These are phyloP conservation scores for Clitopilus hobsonii DNA, from an alignment of 768 basidiomycete genomes.

Conservation along the genomic window DNA sequence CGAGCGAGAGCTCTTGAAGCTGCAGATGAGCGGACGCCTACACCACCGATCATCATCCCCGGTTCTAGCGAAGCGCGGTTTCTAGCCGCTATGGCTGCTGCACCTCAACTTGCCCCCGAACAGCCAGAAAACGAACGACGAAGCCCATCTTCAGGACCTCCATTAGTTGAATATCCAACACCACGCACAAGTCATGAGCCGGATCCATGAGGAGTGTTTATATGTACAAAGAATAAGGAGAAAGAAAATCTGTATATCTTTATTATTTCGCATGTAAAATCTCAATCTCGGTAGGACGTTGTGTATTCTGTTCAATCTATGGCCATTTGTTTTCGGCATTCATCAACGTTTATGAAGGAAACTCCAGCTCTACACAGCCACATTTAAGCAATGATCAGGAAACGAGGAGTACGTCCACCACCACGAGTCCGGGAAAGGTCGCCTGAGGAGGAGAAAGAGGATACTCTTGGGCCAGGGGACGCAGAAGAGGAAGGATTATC, in stretches of 20 bases:
- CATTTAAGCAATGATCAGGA: conserved; percentile 56
- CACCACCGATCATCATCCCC: background rate
- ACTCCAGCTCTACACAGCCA: conserved; percentile 12
- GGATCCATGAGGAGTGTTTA: background rate
- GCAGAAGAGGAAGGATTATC: conserved; percentile 43
- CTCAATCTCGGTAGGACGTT: background rate
- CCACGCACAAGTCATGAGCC: background rate
- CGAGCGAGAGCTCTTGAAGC: background rate
- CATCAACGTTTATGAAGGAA: background rate
- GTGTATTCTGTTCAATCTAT: background rate
- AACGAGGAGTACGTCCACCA: conserved; percentile 59
- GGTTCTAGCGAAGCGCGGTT: background rate
- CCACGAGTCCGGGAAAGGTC: conserved; percentile 50
- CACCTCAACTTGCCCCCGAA: background rate
- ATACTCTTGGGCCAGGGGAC: conserved; percentile 30
- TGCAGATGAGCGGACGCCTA: background rate
- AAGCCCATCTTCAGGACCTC: background rate
- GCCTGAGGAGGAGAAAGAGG: conserved; percentile 25
- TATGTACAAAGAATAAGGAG: background rate
- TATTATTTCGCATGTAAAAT: background rate
- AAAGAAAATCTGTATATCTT: background rate
- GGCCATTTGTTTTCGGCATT: background rate
- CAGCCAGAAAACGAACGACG: background rate
- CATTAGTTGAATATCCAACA: background rate
- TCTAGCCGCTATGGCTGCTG: too few species aligned